phyloP scores from a whole-genome alignment of 352 stramenopile species.

The Globisporangium megalacanthum region DNA sequence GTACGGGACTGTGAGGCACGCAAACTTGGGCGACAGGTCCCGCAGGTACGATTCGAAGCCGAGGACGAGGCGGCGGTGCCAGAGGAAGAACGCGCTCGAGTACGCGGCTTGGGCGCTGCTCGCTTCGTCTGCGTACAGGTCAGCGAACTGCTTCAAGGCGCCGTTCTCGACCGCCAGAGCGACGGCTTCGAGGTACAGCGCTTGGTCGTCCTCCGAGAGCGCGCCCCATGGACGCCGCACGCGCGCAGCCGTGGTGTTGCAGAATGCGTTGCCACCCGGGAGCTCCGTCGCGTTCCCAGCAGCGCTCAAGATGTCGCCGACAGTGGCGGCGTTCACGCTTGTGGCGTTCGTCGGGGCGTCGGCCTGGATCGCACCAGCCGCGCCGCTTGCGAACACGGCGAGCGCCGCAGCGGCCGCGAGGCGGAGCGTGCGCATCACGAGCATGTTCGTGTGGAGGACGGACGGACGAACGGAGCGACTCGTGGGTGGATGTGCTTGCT shows the following conservation, averaged over 20 bases:
- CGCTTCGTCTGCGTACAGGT: slow-evolving; percentile 40
- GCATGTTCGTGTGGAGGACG: slow-evolving; percentile 6
- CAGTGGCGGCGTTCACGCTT: slow-evolving; percentile 11
- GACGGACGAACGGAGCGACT: background rate
- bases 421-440: slow-evolving; percentile 12
- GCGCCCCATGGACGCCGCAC: slow-evolving; percentile 52
- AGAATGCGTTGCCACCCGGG: slow-evolving; percentile 43
- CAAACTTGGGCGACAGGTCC: slow-evolving; percentile 44
- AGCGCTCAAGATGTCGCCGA: slow-evolving; percentile 31
- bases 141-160: slow-evolving; percentile 40
- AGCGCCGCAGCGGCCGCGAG: slow-evolving; percentile 6
- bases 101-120: slow-evolving; percentile 42
- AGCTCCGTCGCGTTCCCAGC: slow-evolving; percentile 39
- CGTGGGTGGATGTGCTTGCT: background rate
- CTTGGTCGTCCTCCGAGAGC: slow-evolving; percentile 35
- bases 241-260: slow-evolving; percentile 18
- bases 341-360: slow-evolving; percentile 7
- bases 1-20: slow-evolving; percentile 71
- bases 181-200: slow-evolving; percentile 52
- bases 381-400: slow-evolving; percentile 3
- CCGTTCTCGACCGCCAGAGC: slow-evolving; percentile 33
- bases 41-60: slow-evolving; percentile 65
- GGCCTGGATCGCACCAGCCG: background rate
- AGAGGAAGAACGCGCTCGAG: slow-evolving; percentile 59
- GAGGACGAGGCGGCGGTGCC: slow-evolving; percentile 59